phyloP scores from a whole-genome alignment of 768 basidiomycete genomes.

The Lactarius trivialis region DNA sequence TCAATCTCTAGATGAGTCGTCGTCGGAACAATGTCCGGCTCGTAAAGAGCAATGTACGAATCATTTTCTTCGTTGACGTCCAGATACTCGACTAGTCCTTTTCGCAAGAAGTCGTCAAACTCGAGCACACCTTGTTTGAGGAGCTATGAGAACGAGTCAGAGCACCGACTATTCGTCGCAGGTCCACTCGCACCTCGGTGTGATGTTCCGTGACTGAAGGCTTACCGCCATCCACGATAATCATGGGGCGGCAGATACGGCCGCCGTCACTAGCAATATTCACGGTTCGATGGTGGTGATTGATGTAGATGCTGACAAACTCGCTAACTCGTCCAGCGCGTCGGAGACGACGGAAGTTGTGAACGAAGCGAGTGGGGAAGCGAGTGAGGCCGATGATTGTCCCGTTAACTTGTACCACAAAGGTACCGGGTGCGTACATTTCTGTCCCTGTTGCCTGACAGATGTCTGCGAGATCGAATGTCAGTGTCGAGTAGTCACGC shows the following conservation, averaged over 20 bases:
- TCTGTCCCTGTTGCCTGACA: conserved; percentile 87
- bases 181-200: conserved; percentile 49
- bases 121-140: conserved; percentile 71
- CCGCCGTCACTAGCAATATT: conserved; percentile 97
- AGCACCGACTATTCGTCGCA: background rate
- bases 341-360: conserved; percentile 86
- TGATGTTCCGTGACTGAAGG: conserved; percentile 77
- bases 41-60: conserved; percentile 91
- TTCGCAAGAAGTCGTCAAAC: conserved; percentile 91
- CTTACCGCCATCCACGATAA: conserved; percentile 82
- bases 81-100: conserved; percentile 93
- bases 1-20: conserved; percentile 98
- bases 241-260: conserved; percentile 94
- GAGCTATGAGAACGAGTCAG: conserved; percentile 40
- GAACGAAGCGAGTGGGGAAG: conserved; percentile 76
- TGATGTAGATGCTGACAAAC: conserved; percentile 94
- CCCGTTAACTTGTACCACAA: conserved; percentile 95
- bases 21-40: conserved; percentile 68
- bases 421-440: conserved; percentile 89
- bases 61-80: conserved; percentile 99
- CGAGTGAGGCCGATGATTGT: conserved; percentile 91
- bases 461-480: conserved; percentile 57
- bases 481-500: background rate
- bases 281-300: conserved; percentile 89
- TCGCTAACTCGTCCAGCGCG: conserved; percentile 90